Evolutionary conservation across 2,329 filamentous ascomycete genomes (phyloP).

Genomic region (Arthrobotrys sphaeroides): DNA sequence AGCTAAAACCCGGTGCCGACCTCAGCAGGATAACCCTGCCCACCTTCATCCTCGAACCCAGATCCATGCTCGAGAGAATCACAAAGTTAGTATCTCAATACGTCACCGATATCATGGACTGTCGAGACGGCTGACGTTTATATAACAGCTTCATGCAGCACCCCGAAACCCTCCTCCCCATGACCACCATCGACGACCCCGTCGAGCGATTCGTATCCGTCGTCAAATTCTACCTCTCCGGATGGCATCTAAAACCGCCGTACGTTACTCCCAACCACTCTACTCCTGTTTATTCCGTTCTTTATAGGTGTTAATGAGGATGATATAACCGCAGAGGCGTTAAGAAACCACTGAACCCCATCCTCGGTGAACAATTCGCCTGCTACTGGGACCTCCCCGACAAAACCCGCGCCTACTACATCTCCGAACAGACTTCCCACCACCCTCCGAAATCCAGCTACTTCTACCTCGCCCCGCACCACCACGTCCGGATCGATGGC

Average conservation of each 20-base stretch:
- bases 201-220: slow-evolving; percentile 90
- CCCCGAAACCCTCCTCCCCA: slow-evolving; percentile 90
- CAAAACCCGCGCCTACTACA: slow-evolving; percentile 88
- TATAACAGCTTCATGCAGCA: slow-evolving; percentile 93
- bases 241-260: slow-evolving; percentile 98
- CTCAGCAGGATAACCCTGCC: slow-evolving; percentile 92
- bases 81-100: slow-evolving; percentile 89
- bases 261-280: slow-evolving; percentile 67
- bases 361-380: slow-evolving; percentile 92
- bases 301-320: background rate
- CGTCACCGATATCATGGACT: too few species aligned
- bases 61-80: slow-evolving; percentile 97
- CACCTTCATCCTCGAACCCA: slow-evolving; percentile 96
- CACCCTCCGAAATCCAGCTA: slow-evolving; percentile 99
- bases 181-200: slow-evolving; percentile 87
- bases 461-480: slow-evolving; percentile 96
- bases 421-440: slow-evolving; percentile 96
- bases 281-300: background rate
- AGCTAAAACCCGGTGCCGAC: slow-evolving; percentile 93
- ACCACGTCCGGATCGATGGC: slow-evolving; percentile 93
- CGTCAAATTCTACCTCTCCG: slow-evolving; percentile 96
- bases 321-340: slow-evolving; percentile 74
- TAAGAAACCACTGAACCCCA: slow-evolving; percentile 97
- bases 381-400: slow-evolving; percentile 95
- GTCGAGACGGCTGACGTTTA: too few species aligned